Evolutionary conservation across 768 basidiomycete species (phyloP).

Genomic region (Amanita rubescens): DNA sequence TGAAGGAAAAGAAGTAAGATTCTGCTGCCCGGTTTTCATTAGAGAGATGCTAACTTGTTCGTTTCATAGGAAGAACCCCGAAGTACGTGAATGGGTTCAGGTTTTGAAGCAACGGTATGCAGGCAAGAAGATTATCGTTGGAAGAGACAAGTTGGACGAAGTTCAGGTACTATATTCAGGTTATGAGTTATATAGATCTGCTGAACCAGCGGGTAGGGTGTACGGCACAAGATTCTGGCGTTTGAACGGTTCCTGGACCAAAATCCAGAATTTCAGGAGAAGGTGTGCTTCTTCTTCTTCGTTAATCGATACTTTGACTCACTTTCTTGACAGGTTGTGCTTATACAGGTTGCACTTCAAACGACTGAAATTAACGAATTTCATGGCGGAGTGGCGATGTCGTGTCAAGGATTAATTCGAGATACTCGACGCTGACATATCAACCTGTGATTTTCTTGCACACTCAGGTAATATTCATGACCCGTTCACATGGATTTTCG

Average conservation of each 20-base stretch:
- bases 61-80: conserved; percentile 50
- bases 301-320: not conserved
- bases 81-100: conserved; percentile 78
- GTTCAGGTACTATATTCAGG: conserved; percentile 41
- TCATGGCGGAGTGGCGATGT: conserved; percentile 69
- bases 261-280: conserved; percentile 73
- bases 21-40: not conserved
- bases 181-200: not conserved
- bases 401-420: conserved; percentile 75
- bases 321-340: conserved; percentile 43
- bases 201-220: conserved; percentile 36
- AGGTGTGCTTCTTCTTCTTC: conserved; percentile 29
- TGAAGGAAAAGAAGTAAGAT: conserved; percentile 57
- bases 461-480: conserved; percentile 35
- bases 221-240: conserved; percentile 75
- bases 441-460: conserved; percentile 85
- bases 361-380: conserved; percentile 73
- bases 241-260: conserved; percentile 79
- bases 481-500: not conserved
- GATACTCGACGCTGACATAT: conserved; percentile 79
- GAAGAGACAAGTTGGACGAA: conserved; percentile 84
- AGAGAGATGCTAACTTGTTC: not conserved
- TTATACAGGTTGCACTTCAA: conserved; percentile 83
- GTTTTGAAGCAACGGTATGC: conserved; percentile 74
- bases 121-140: conserved; percentile 84